Evolutionary conservation across 1,284 basidiomycete species (phyloP).

Genomic region (Puccinia triticina): DNA sequence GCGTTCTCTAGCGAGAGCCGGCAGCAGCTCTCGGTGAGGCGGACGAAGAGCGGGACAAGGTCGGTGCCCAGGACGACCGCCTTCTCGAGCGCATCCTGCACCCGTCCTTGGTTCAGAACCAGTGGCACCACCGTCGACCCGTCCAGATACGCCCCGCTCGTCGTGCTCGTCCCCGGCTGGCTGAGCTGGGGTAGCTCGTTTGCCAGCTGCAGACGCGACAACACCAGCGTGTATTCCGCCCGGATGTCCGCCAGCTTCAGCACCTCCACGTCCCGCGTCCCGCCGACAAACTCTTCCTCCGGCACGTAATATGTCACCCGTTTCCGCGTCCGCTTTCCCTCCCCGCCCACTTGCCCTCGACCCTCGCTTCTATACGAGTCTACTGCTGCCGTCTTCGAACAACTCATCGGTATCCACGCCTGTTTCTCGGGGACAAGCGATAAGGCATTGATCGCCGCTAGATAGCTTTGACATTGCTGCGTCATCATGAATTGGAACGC

Average conservation of each 20-base stretch:
- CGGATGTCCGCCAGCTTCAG: constrained; percentile 80
- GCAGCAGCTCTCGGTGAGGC: constrained; percentile 61
- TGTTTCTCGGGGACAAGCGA: constrained; percentile 77
- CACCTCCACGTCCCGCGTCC: constrained; percentile 68
- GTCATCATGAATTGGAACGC: constrained; percentile 69
- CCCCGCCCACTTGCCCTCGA: constrained; percentile 53
- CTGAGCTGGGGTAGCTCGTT: constrained; percentile 67
- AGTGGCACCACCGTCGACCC: constrained; percentile 20
- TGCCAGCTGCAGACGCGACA: constrained; percentile 77
- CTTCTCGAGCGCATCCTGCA: constrained; percentile 45
- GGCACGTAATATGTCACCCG: constrained; percentile 77
- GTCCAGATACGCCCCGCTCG: constrained; percentile 5
- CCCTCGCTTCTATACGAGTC: constrained; percentile 34
- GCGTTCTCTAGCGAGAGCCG: constrained; percentile 21
- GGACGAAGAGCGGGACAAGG: constrained; percentile 69
- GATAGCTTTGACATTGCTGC: constrained; percentile 77
- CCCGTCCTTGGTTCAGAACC: constrained; percentile 50
- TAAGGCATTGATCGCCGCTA: constrained; percentile 86
- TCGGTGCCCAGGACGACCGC: constrained; percentile 52
- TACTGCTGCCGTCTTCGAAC: background rate
- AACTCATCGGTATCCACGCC: constrained; percentile 73
- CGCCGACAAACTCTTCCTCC: constrained; percentile 67
- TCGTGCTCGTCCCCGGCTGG: constrained; percentile 52
- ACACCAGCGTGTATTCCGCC: constrained; percentile 78
- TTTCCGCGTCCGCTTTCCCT: constrained; percentile 66